Percentiles rank a stretch among this genome's conserved stretches.
Conservation (phyloP, 768 basidiomycete species). For the Piloderma croceum region DNA sequence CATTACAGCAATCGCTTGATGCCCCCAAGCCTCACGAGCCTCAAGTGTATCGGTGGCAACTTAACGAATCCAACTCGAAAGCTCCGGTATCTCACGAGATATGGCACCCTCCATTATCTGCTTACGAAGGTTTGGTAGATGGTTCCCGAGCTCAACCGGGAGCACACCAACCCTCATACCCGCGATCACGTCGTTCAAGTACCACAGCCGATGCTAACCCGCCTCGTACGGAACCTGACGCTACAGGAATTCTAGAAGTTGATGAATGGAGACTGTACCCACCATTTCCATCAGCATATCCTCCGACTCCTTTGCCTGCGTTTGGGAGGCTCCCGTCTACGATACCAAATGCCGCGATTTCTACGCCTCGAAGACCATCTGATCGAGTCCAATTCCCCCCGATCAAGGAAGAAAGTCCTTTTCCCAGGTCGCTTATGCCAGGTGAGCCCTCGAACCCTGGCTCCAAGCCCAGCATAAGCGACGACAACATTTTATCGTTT, state of each 20-base stretch:
- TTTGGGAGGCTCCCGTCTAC: conserved; percentile 28
- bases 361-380: conserved; percentile 3
- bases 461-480: conserved; percentile 59
- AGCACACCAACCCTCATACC: conserved; percentile 8
- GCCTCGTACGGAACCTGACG: no score
- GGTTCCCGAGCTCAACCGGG: conserved; percentile 15
- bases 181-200: conserved; percentile 2
- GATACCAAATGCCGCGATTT: conserved; percentile 1
- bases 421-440: conserved; percentile 65
- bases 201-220: no score
- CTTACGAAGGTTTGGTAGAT: conserved; percentile 35
- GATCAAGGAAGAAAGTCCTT: conserved; percentile 43
- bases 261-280: conserved; percentile 75
- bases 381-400: conserved; percentile 15
- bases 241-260: no score
- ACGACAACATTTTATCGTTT: conserved; percentile 29
- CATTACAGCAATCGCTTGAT: no score
- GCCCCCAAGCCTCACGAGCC: no score
- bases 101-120: conserved; percentile 56
- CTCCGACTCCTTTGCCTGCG: conserved; percentile 54
- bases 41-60: no score
- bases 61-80: no score
- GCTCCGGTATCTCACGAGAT: conserved; percentile 35
- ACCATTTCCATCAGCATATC: conserved; percentile 72
- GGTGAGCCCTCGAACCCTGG: conserved; percentile 55